phyloP scores from a whole-genome alignment of 257 asterid species.

The Nicotiana obtusifolia region DNA sequence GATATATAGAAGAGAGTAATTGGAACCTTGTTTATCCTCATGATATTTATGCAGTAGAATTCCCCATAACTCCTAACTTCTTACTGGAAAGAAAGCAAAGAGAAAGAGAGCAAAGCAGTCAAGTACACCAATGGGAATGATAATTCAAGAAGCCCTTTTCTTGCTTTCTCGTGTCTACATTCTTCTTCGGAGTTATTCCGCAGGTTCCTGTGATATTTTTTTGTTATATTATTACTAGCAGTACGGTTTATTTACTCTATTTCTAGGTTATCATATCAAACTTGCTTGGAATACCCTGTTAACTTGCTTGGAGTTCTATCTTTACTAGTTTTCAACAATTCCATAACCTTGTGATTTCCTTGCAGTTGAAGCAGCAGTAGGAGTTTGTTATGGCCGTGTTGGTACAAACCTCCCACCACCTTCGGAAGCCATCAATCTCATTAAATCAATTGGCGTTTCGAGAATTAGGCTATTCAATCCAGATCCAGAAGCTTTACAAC shows the following conservation, averaged over 20 bases:
- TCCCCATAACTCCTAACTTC: neutral
- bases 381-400: constrained; percentile 64
- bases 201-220: neutral
- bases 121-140: neutral
- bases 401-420: constrained; percentile 51
- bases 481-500: constrained; percentile 35
- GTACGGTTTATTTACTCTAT: too few relatives aligned
- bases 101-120: neutral
- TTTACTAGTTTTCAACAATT: neutral
- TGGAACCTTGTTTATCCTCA: neutral
- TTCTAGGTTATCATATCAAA: too few relatives aligned
- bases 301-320: too few relatives aligned
- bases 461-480: constrained; percentile 54
- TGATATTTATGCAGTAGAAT: neutral
- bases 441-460: constrained; percentile 43
- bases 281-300: too few relatives aligned
- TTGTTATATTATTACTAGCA: too few relatives aligned
- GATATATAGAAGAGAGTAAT: neutral
- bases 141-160: neutral
- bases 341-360: neutral
- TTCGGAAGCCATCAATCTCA: constrained; percentile 33
- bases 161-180: neutral
- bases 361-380: constrained; percentile 48
- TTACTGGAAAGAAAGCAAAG: neutral
- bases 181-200: neutral